These are phyloP conservation scores for Protostelium mycophagum DNA, from an alignment of 78 protist species.

Conservation along the genomic window DNA sequence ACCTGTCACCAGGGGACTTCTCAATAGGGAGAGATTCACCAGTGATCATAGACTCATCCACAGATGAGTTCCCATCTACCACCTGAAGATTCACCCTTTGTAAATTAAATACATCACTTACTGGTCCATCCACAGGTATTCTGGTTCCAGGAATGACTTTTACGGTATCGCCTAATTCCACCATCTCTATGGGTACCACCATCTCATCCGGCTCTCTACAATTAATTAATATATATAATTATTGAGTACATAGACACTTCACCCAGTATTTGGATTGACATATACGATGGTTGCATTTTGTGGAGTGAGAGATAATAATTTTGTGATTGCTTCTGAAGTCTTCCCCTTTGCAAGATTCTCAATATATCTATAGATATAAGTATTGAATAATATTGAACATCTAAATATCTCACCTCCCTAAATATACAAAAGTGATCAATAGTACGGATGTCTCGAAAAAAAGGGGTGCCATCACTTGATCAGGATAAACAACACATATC, in stretches of 20 bases:
- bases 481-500: conserved; percentile 10
- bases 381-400: no score
- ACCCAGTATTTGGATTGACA: neutral
- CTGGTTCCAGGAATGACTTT: conserved; percentile 57
- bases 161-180: conserved; percentile 70
- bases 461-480: conserved; percentile 21
- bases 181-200: conserved; percentile 1
- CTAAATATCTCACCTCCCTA: no score
- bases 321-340: conserved; percentile 78
- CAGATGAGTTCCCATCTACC: conserved; percentile 15
- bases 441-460: conserved; percentile 63
- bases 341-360: conserved; percentile 85
- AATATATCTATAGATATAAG: no score
- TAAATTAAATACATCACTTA: neutral
- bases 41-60: conserved; percentile 92
- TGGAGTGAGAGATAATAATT: conserved; percentile 64
- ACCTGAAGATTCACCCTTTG: neutral
- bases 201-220: neutral
- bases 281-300: conserved; percentile 25
- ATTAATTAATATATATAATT: no score
- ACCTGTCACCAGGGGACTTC: conserved; percentile 58
- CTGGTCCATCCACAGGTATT: conserved; percentile 73
- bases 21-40: conserved; percentile 76
- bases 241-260: neutral
- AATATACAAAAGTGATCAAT: conserved; percentile 78